phyloP scores from a whole-genome alignment of 805 yeast species.

The Starmerella riodocensis region DNA sequence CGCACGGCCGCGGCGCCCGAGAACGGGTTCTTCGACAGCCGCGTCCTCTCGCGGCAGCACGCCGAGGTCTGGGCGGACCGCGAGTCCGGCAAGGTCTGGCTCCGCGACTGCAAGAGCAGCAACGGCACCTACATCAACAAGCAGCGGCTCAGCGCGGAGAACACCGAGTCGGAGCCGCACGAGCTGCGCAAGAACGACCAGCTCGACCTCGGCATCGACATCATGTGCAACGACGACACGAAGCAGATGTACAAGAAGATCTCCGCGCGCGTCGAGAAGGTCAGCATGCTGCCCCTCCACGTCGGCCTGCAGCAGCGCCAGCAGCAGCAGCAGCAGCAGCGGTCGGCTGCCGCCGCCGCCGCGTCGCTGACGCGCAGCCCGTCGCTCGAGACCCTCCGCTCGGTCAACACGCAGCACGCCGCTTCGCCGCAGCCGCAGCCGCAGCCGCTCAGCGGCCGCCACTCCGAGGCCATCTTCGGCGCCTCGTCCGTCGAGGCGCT shows the following conservation, averaged over 20 bases:
- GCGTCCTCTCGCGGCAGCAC: conserved; percentile 86
- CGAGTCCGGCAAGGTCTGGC: conserved; percentile 48
- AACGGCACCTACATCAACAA: conserved; percentile 91
- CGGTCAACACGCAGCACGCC: conserved; percentile 1
- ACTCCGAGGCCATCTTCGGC: conserved; percentile 26
- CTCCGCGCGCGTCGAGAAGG: conserved; percentile 65
- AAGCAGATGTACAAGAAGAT: conserved; percentile 72
- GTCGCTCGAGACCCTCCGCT: conserved; percentile 13
- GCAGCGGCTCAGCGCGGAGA: conserved; percentile 47
- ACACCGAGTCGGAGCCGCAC: conserved; percentile 37
- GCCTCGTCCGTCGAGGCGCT: conserved; percentile 26
- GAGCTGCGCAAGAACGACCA: conserved; percentile 67
- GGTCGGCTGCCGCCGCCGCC: not conserved
- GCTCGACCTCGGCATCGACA: conserved; percentile 90
- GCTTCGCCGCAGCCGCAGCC: not conserved
- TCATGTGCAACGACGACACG: conserved; percentile 34
- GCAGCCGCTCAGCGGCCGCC: not conserved
- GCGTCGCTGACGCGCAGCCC: conserved; percentile 13
- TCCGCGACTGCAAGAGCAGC: conserved; percentile 78
- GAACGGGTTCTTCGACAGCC: conserved; percentile 87
- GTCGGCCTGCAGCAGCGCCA: conserved; percentile 12
- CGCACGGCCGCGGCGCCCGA: conserved; percentile 43
- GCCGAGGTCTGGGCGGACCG: conserved; percentile 76
- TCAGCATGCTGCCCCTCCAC: conserved; percentile 41
- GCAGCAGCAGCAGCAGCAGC: conserved; percentile 1